Conservation (phyloP, 495 filamentous ascomycete species). For the Penicillium atrosanguineum region DNA sequence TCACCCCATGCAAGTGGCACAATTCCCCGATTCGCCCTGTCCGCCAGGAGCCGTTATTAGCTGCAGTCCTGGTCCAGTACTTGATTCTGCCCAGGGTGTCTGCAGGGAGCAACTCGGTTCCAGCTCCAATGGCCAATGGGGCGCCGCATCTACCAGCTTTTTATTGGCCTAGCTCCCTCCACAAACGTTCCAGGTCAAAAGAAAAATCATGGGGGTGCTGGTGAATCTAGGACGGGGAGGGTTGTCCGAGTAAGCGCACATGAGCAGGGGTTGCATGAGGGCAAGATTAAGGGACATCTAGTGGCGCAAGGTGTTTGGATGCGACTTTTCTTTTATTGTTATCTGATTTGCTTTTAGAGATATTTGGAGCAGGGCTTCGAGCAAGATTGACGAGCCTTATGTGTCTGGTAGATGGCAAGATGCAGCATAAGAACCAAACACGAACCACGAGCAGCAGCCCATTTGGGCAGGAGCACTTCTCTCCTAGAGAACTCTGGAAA, state of each 20-base stretch:
- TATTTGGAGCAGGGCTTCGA: slow-evolving; percentile 1
- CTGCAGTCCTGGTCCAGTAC: slow-evolving; percentile 18
- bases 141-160: neutral
- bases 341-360: neutral
- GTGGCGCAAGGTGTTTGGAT: neutral
- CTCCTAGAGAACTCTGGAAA: neutral
- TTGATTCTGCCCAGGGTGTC: slow-evolving; percentile 8
- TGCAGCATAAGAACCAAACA: slow-evolving; percentile 16
- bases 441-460: neutral
- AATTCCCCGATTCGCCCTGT: slow-evolving; percentile 26
- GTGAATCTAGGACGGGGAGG: neutral
- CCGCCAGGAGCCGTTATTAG: slow-evolving; percentile 27
- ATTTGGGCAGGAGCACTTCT: slow-evolving; percentile 1
- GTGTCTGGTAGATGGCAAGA: slow-evolving; percentile 5
- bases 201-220: neutral
- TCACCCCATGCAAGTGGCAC: neutral
- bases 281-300: neutral
- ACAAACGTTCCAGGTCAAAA: neutral
- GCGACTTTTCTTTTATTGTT: neutral
- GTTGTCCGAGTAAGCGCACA: neutral
- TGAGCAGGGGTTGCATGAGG: neutral
- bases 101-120: slow-evolving; percentile 15
- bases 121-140: slow-evolving; percentile 4
- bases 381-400: slow-evolving; percentile 1
- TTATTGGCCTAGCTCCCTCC: neutral